These are phyloP conservation scores for Salix koriyanagi DNA, from an alignment of 345 rosid genomes.

Conservation along the genomic window DNA sequence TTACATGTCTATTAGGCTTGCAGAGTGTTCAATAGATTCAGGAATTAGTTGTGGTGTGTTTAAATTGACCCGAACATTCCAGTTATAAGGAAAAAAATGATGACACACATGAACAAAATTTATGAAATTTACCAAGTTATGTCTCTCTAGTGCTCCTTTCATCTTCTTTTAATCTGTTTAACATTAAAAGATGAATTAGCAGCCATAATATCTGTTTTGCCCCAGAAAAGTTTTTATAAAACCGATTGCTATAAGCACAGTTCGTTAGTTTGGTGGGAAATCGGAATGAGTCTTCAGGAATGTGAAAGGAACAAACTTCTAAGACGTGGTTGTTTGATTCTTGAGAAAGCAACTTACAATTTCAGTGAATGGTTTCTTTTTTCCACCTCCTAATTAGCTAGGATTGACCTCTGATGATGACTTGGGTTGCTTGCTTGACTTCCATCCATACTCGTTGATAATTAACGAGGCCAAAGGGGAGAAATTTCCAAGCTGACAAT, in stretches of 20 bases:
- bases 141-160: background rate
- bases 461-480: background rate
- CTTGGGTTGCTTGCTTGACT: background rate
- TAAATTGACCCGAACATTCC: no score
- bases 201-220: background rate
- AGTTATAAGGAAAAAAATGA: no score
- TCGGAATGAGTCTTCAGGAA: background rate
- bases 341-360: background rate
- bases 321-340: no score
- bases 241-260: background rate
- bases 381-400: background rate
- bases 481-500: background rate
- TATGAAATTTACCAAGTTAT: no score
- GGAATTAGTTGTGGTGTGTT: no score
- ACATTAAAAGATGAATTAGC: no score
- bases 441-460: background rate
- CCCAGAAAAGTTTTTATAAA: background rate
- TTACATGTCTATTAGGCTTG: rapidly evolving
- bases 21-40: no score
- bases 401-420: background rate
- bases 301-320: no score
- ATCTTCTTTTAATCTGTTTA: background rate
- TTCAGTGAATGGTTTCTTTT: background rate
- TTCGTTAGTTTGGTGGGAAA: background rate
- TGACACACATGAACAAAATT: no score